Evolutionary conservation across 345 rosid species (phyloP), one percentile per base, ranked within the genome.

Genomic region (Erysimum cheiranthoides): DNA sequence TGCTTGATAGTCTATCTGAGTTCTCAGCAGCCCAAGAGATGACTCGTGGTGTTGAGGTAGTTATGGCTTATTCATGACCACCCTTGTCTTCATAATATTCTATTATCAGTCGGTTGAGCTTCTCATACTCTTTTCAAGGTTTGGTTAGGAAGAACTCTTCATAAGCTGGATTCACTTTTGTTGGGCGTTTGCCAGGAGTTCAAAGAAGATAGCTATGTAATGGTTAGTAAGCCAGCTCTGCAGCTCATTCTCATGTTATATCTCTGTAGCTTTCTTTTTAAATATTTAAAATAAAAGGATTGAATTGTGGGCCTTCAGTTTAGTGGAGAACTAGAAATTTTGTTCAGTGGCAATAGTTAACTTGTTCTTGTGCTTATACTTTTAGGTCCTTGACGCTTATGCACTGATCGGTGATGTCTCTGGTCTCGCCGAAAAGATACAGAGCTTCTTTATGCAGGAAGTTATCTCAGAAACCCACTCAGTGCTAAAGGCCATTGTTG

Each of bases 81-180:
- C 25, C 57, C 46, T 45, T 30, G 47, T 61, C 73, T 68, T 67
- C 50, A 28, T 73, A 16, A 60, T 16, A 13, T 27, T 72, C n/a
- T 16, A 63, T 31, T 54, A 10, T 47, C 65, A 58, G 76, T 45
- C 7, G 46, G 30, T 73, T 76, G 54, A 72, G 32, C 60, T 42
- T 39, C 52, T 70, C 71, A 54, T 69, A 53, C 74, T 58, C 61
- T 71, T 82, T 67, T 77, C 38, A 71, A 96, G 99, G 94, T 86
- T 85, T 96, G 99, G 99, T 76, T 96, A 83, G 98, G 93, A 79
- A 89, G 86, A 82, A 91, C 99, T 76, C 99, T 96, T 79, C 96
- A 89, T 68, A 93, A 85, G 88, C 81, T 96, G 81, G 99, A 96
- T 79, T 86, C 99, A 11, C 94, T 96, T 62, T 81, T 96, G 77